Percentiles rank a stretch among this genome's conserved stretches.
Conservation (phyloP, 441 rosid species). For the Daphne laureola region DNA sequence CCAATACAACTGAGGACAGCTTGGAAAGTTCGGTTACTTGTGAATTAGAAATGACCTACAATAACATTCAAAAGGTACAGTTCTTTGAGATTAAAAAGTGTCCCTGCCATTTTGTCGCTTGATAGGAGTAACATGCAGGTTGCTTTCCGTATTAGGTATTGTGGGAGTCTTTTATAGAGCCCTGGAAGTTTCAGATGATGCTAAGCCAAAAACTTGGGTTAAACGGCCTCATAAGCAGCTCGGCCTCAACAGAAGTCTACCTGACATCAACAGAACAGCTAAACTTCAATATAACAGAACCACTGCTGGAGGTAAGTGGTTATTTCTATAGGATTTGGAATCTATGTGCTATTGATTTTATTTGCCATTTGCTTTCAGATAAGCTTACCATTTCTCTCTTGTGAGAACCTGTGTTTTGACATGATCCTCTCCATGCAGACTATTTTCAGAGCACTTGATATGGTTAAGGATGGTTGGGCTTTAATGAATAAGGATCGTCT, state of each 20-base stretch:
- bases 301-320: slow-evolving; percentile 70
- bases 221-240: slow-evolving; percentile 45
- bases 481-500: slow-evolving; percentile 29
- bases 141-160: slow-evolving; percentile 45
- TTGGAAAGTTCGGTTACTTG: slow-evolving; percentile 44
- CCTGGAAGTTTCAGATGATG: slow-evolving; percentile 67
- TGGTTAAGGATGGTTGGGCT: slow-evolving; percentile 64
- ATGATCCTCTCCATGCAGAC: slow-evolving; percentile 32
- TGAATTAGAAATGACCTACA: slow-evolving; percentile 78
- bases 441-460: slow-evolving; percentile 66
- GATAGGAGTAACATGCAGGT: slow-evolving; percentile 13
- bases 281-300: slow-evolving; percentile 71
- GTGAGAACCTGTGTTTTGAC: too few species aligned
- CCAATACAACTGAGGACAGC: slow-evolving; percentile 35
- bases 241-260: slow-evolving; percentile 50
- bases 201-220: slow-evolving; percentile 43
- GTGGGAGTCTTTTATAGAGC: slow-evolving; percentile 95
- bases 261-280: slow-evolving; percentile 60
- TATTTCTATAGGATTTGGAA: neutral
- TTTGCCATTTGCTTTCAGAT: neutral
- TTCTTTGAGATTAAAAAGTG: slow-evolving; percentile 1
- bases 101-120: slow-evolving; percentile 12
- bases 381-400: neutral
- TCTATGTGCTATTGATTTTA: neutral
- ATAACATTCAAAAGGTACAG: slow-evolving; percentile 81